Percentiles rank a stretch among this genome's conserved stretches.
Evolutionary conservation across 371 early-diverging fungal species (phyloP).

Genomic region (Syncephalastrum monosporum): DNA sequence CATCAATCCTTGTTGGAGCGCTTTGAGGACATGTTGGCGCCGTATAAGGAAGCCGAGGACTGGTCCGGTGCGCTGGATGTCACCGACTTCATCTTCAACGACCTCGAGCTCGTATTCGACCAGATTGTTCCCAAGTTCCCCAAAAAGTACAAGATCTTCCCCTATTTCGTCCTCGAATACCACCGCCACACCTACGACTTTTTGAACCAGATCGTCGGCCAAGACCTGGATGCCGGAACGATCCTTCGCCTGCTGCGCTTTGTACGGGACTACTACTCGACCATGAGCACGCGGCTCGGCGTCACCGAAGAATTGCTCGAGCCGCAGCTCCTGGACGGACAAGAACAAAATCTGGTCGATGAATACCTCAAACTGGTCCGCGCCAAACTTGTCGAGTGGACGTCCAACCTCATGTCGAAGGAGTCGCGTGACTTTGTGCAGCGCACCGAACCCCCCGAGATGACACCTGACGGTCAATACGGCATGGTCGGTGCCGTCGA

Average conservation of each 20-base stretch:
- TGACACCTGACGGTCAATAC: conserved; percentile 76
- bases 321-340: conserved; percentile 89
- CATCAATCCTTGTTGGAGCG: conserved; percentile 67
- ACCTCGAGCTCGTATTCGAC: conserved; percentile 85
- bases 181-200: conserved; percentile 86
- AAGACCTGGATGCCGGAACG: conserved; percentile 72
- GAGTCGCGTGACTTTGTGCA: conserved; percentile 81
- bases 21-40: conserved; percentile 57
- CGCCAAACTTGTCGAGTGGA: conserved; percentile 87
- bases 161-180: conserved; percentile 89
- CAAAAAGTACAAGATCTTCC: conserved; percentile 87
- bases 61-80: conserved; percentile 62
- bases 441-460: conserved; percentile 75
- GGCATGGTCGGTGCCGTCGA: conserved; percentile 80
- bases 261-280: conserved; percentile 89
- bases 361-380: conserved; percentile 88
- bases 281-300: conserved; percentile 82
- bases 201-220: conserved; percentile 70
- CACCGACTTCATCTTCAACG: conserved; percentile 82
- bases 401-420: conserved; percentile 78
- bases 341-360: conserved; percentile 84
- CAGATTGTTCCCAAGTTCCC: conserved; percentile 88
- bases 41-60: conserved; percentile 47
- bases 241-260: conserved; percentile 84
- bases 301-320: conserved; percentile 89